Evolutionary conservation across 2,329 filamentous ascomycete genomes (phyloP), one percentile per base, ranked within the genome.

Genomic region (Furcasterigmium sp.): DNA sequence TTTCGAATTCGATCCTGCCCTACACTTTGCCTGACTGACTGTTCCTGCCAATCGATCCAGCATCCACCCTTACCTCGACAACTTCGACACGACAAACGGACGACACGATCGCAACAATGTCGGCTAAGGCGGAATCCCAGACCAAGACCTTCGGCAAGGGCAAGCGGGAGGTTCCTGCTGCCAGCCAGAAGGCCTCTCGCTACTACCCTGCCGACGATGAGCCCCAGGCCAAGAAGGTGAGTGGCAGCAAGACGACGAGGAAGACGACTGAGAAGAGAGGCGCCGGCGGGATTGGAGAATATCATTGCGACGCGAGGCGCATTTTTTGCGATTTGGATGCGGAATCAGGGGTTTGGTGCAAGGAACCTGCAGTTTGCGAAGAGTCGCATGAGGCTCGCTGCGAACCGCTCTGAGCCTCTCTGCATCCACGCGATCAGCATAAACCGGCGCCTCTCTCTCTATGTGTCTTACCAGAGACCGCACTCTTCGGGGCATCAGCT

Each of bases 161-260:
- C 76, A 87, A 88, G 78, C 85, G 91, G 78, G 81, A 85, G 73
- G 85, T 96, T 72, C 90, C 87, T 72, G 82, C 87, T 73, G 72
- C 79, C 73, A 78, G 80, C 68, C 83, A 95, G 75, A 95, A 94
- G 87, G 91, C 91, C 65, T 84, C 87, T 81, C 97, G 96, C 80
- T 98, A 91, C 89, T 98, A 98, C 79, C 88, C 90, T 72, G 87
- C 89, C 68, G 87, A 94, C 73, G 91, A 96, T 74, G 87, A 91
- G 68, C 69, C 80, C 69, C 76, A 85, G 75, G 81, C 83, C 65
- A 95, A 91, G 84, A 91, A 94, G 87, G 93, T 98, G 82, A 81
- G 90, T 87, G 63, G 50, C 15, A 36, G 29, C 28, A 30, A 30
- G 36, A 40, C 29, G 26, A 30, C 28, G 28, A 20, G n/a, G n/a